Conservation (phyloP, 495 filamentous ascomycete genomes). For the Daldinia loculata region DNA sequence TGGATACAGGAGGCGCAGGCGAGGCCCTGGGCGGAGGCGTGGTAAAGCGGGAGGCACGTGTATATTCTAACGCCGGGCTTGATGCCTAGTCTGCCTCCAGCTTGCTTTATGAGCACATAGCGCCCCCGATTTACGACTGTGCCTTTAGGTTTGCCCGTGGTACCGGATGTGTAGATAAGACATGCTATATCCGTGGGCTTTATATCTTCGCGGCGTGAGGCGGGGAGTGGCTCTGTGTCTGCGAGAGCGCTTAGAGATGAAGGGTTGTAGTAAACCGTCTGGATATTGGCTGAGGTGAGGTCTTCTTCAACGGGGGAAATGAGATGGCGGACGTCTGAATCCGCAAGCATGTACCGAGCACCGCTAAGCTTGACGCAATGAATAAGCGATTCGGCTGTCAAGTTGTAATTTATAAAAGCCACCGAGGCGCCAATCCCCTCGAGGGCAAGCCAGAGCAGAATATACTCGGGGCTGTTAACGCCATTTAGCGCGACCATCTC, state of each 20-base stretch:
- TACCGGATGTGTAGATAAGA: conserved; percentile 52
- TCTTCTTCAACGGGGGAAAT: conserved; percentile 45
- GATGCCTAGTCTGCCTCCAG: conserved; percentile 18
- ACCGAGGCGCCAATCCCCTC: conserved; percentile 55
- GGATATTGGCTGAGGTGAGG: conserved; percentile 32
- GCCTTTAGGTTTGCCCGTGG: conserved; percentile 63
- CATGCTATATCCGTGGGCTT: conserved; percentile 12
- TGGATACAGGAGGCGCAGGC: conserved; percentile 60
- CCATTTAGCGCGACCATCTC: conserved; percentile 52
- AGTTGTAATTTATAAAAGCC: conserved; percentile 56
- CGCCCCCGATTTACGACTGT: conserved; percentile 46
- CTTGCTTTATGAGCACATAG: conserved; percentile 26
- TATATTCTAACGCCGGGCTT: conserved; percentile 66
- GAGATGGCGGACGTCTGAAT: conserved; percentile 42
- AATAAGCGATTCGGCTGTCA: conserved; percentile 45
- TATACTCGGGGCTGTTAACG: conserved; percentile 50
- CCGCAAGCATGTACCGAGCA: conserved; percentile 46
- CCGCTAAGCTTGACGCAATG: conserved; percentile 49
- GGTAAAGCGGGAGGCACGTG: conserved; percentile 81
- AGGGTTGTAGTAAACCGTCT: conserved; percentile 45
- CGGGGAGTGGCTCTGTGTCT: conserved; percentile 35
- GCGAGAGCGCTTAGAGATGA: conserved; percentile 19
- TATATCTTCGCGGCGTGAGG: conserved; percentile 23
- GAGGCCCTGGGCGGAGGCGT: conserved; percentile 72
- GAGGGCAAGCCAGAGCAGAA: conserved; percentile 57